A percentile compares a stretch with the other conserved stretches of the same genome.
Conservation (phyloP, 75 land plant species). For the Picea sitchensis region DNA sequence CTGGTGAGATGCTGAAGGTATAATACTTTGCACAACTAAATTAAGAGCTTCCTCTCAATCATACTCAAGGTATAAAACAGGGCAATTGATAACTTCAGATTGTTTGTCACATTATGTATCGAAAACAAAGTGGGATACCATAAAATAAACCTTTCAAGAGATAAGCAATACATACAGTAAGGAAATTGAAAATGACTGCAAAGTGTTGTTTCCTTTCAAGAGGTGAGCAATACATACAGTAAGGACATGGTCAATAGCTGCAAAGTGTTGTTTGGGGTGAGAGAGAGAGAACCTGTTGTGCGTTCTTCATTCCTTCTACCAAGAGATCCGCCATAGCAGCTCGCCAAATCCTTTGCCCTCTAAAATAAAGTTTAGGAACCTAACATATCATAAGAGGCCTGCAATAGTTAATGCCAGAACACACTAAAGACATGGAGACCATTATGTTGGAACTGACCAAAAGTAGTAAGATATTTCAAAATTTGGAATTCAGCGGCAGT, state of each 20-base stretch:
- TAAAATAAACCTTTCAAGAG: not conserved
- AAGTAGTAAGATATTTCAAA: no score
- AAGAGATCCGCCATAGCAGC: conserved; percentile 85
- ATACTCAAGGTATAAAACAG: not conserved
- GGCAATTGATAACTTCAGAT: not conserved
- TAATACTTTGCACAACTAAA: not conserved
- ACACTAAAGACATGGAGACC: no score
- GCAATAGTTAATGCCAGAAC: no score
- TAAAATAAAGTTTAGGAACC: conserved; percentile 51
- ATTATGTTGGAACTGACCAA: no score
- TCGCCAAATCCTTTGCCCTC: conserved; percentile 88
- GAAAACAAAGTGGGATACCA: not conserved
- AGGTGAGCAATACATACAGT: not conserved
- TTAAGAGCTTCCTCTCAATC: not conserved
- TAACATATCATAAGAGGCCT: not conserved
- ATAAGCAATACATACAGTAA: not conserved
- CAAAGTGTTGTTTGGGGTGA: not conserved
- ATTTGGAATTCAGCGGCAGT: no score
- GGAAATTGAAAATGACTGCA: not conserved
- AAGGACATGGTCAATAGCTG: not conserved
- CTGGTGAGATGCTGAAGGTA: not conserved
- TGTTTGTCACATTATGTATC: not conserved
- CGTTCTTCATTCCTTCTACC: conserved; percentile 73
- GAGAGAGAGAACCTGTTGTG: conserved; percentile 54
- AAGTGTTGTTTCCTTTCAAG: not conserved